Conservation (phyloP, 768 basidiomycete genomes). For the Suillus lakei region DNA sequence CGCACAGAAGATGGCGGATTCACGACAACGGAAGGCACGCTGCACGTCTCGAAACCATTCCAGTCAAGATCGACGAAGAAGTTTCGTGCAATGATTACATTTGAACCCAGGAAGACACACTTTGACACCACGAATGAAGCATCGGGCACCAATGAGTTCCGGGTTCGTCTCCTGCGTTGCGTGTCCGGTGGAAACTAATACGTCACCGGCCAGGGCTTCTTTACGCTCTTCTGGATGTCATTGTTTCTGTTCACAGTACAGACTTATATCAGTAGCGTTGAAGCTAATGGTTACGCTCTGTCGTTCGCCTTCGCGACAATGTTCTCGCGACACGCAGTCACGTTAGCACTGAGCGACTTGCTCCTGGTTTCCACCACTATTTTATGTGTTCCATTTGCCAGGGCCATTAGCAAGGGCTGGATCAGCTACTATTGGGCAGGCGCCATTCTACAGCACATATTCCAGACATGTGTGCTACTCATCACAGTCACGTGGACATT, state of each 20-base stretch:
- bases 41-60: conserved; percentile 78
- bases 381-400: conserved; percentile 84
- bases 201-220: conserved; percentile 74
- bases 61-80: conserved; percentile 77
- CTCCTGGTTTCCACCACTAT: conserved; percentile 78
- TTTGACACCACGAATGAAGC: conserved; percentile 83
- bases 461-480: conserved; percentile 76
- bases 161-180: conserved; percentile 46
- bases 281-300: conserved; percentile 78
- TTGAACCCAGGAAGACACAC: conserved; percentile 82
- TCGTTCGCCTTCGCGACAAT: conserved; percentile 82
- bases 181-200: background rate
- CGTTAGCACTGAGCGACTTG: conserved; percentile 83
- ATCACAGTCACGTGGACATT: conserved; percentile 89
- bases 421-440: conserved; percentile 82
- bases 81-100: conserved; percentile 82
- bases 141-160: conserved; percentile 83
- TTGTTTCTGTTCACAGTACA: conserved; percentile 82
- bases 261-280: conserved; percentile 78
- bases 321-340: conserved; percentile 85
- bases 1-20: conserved; percentile 35
- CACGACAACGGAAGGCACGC: conserved; percentile 62
- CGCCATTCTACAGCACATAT: conserved; percentile 75
- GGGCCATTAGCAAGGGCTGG: conserved; percentile 77
- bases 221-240: conserved; percentile 91